phyloP scores from a whole-genome alignment of 768 basidiomycete species.

The Sporobolomyces roseus region DNA sequence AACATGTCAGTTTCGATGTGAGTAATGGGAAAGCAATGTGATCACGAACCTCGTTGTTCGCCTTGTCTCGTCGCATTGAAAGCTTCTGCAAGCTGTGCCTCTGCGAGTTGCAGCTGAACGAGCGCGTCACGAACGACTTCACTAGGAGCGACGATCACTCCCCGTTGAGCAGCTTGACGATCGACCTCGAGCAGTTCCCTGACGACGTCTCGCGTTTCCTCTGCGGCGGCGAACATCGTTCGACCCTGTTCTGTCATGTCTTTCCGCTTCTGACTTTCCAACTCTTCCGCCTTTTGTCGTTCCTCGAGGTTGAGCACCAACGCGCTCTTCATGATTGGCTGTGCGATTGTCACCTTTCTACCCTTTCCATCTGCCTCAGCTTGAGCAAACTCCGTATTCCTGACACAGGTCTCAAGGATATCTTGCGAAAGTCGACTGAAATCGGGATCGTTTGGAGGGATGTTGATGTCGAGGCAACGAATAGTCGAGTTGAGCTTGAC shows the following conservation, averaged over 20 bases:
- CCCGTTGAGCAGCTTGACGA: slow-evolving; percentile 11
- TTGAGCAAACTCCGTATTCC: slow-evolving; percentile 81
- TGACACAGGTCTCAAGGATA: slow-evolving; percentile 75
- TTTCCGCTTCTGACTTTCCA: slow-evolving; percentile 24
- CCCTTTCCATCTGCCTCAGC: slow-evolving; percentile 31
- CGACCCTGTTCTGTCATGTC: slow-evolving; percentile 52
- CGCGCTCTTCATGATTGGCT: slow-evolving; percentile 50
- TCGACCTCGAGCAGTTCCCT: slow-evolving; percentile 32
- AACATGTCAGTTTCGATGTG: neutral
- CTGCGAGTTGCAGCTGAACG: slow-evolving; percentile 31
- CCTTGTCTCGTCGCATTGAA: slow-evolving; percentile 2
- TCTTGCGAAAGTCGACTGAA: slow-evolving; percentile 69
- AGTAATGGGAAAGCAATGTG: neutral
- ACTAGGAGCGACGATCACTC: slow-evolving; percentile 16
- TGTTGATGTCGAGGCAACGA: slow-evolving; percentile 87
- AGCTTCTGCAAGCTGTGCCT: slow-evolving; percentile 38
- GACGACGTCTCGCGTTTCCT: slow-evolving; percentile 29
- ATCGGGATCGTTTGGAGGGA: slow-evolving; percentile 57
- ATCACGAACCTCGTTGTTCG: slow-evolving; percentile 19
- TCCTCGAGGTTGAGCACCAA: slow-evolving; percentile 50
- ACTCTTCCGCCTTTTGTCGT: slow-evolving; percentile 46
- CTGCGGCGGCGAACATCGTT: slow-evolving; percentile 38
- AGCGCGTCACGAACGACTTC: slow-evolving; percentile 34
- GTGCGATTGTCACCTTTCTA: slow-evolving; percentile 48
- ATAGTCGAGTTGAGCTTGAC: slow-evolving; percentile 75